Evolutionary conservation across 164 flowering plant species (phyloP).

Genomic region (Chloranthus sessilifolius): DNA sequence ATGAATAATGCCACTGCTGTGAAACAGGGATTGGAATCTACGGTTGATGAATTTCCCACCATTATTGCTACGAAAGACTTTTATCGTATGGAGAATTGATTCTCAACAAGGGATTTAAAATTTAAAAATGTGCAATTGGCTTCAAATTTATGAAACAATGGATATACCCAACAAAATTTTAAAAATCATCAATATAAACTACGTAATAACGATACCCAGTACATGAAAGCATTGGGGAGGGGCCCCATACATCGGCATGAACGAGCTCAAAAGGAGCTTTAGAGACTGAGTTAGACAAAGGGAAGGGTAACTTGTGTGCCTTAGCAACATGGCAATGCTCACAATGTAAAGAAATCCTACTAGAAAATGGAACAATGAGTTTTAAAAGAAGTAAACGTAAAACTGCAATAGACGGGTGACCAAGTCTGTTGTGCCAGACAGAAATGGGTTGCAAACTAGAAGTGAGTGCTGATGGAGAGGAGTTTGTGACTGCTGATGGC

Average conservation of each 20-base stretch:
- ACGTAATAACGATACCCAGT: background rate
- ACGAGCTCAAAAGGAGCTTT: too few relatives aligned
- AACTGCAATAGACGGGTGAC: too few relatives aligned
- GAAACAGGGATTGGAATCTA: background rate
- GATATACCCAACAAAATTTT: background rate
- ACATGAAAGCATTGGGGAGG: background rate
- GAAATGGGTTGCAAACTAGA: too few relatives aligned
- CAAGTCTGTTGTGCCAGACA: too few relatives aligned
- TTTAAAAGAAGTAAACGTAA: too few relatives aligned
- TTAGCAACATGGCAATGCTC: too few relatives aligned
- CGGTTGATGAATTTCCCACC: background rate
- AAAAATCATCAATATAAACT: background rate
- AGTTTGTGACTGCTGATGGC: too few relatives aligned
- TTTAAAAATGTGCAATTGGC: background rate
- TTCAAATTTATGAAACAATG: background rate
- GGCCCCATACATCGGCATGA: background rate
- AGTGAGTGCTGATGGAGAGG: too few relatives aligned
- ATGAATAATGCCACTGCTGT: constrained; percentile 1
- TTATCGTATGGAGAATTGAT: background rate
- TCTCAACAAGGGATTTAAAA: constrained; percentile 1
- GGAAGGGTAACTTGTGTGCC: too few relatives aligned
- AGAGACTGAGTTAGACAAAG: too few relatives aligned
- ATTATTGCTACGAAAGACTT: background rate
- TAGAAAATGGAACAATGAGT: too few relatives aligned
- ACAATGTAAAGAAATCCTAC: too few relatives aligned